Base-by-base conservation (phyloP, 805 yeast species). In the Starmerella gropengiesseri region DNA sequence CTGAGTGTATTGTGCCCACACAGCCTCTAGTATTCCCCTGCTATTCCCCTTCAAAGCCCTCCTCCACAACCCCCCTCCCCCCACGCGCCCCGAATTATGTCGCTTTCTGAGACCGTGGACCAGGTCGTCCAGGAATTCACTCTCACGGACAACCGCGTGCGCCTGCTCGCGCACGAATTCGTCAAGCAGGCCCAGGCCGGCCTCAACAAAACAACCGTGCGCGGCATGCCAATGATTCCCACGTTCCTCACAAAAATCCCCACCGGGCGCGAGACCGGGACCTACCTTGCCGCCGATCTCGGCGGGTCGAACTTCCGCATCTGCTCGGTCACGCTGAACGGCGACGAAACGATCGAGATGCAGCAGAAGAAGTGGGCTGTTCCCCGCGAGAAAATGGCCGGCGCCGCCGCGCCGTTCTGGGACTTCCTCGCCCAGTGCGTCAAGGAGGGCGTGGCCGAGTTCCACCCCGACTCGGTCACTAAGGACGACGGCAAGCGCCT, bases 271-370 rank as follows among this genome's bases (percentile, higher is more conserved):
- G 98, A 89, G 60, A 69, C 67, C 43, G 97, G 97, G 34, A 68
- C 82, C 30, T 75, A 71, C 49, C 66, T 89, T 47, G 97, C 97
- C 42, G 94, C 91, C 4, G 97, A 89, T 59, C 69, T 89, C 41
- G 98, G 98, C 49, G 97, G 97, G 39, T 87, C 97, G 45, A 87
- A 91, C 61, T 85, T 89, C 65, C 72, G 98, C 56, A 95, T 91
- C 20, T 86, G 96, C 59, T 85, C 95, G 2, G 87, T 89, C 23
- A 60, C 70, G 28, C 69, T 89, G 54, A 48, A 60, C 27, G 71
- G 71, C 22, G 63, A 66, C 54, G 84, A 82, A 52, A 78, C 89
- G n/a, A 86, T 79, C 60, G 68, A 71, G 19, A 64, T 87, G 47
- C 74, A 75, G 51, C 95, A 89, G 60, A 65, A 76, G 39, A 87